Evolutionary conservation across 179 eudicot genomes (phyloP).

Genomic region (Spergularia azorica): DNA sequence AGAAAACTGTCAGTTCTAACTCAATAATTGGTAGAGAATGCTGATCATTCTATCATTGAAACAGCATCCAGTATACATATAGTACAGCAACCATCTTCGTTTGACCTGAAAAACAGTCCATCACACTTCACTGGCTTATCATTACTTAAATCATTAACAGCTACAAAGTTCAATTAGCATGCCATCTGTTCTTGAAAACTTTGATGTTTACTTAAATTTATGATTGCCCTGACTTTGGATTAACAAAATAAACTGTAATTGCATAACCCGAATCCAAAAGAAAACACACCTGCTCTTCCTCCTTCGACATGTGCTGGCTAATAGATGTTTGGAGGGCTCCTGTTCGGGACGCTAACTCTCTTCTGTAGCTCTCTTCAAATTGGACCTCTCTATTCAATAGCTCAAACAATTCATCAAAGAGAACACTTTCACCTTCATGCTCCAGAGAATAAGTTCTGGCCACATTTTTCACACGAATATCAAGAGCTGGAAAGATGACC

Average conservation of each 20-base stretch:
- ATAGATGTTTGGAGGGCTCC: conserved; percentile 94
- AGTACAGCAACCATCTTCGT: not conserved
- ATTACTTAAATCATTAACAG: not conserved
- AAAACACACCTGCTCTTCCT: conserved; percentile 80
- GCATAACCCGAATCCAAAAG: not conserved
- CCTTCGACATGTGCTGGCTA: conserved; percentile 96
- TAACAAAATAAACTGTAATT: not conserved
- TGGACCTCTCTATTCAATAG: conserved; percentile 58
- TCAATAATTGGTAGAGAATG: not conserved
- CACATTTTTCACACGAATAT: conserved; percentile 94
- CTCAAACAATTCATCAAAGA: conserved; percentile 86
- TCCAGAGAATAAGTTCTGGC: conserved; percentile 94
- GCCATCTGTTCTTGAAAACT: not conserved
- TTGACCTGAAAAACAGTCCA: not conserved
- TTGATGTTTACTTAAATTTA: too few species aligned
- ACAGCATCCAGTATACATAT: conserved; percentile 5
- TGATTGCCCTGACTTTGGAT: not conserved
- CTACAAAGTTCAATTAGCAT: not conserved
- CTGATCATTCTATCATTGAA: not conserved
- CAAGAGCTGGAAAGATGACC: conserved; percentile 99
- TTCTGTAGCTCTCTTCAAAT: conserved; percentile 73
- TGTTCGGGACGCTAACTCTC: conserved; percentile 93
- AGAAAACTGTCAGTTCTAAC: not conserved
- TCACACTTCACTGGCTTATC: not conserved
- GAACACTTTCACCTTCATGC: conserved; percentile 94